phyloP scores from a whole-genome alignment of 169 alveolate genomes.

The Plasmodium cynomolgi region DNA sequence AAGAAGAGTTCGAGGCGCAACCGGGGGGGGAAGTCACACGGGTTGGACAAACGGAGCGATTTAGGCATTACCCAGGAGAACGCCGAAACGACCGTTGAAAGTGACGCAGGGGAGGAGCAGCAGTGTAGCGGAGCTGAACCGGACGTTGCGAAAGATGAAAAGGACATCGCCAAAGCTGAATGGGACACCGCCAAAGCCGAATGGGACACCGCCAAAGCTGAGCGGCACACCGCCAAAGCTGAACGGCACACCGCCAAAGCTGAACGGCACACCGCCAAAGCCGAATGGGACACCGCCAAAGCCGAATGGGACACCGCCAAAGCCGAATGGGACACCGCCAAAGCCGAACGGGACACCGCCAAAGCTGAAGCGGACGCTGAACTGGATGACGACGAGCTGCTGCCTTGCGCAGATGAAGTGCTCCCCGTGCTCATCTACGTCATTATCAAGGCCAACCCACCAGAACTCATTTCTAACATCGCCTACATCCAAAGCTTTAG shows the following conservation, averaged over 20 bases:
- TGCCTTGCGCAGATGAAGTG: conserved; percentile 89
- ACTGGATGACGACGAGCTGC: conserved; percentile 22
- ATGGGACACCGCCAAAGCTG: too few relatives aligned
- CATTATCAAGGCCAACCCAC: conserved; percentile 87
- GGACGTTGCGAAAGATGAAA: neutral
- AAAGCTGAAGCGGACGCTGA: neutral
- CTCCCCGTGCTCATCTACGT: conserved; percentile 87
- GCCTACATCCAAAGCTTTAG: conserved; percentile 86
- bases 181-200: too few relatives aligned
- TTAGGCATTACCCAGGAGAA: neutral
- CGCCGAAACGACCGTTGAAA: neutral
- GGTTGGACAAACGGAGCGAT: neutral
- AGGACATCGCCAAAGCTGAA: too few relatives aligned
- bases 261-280: neutral
- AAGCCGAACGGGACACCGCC: too few relatives aligned
- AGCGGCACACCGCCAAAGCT: too few relatives aligned
- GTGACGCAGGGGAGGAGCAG: neutral
- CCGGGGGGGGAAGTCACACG: neutral
- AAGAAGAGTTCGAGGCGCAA: conserved; percentile 14
- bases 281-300: too few relatives aligned
- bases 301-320: neutral
- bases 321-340: neutral
- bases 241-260: neutral
- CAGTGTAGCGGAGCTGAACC: neutral
- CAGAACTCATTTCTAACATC: conserved; percentile 84